phyloP scores from a whole-genome alignment of 108 stramenopile genomes.

The Pseudonitzschia delicatissima region DNA sequence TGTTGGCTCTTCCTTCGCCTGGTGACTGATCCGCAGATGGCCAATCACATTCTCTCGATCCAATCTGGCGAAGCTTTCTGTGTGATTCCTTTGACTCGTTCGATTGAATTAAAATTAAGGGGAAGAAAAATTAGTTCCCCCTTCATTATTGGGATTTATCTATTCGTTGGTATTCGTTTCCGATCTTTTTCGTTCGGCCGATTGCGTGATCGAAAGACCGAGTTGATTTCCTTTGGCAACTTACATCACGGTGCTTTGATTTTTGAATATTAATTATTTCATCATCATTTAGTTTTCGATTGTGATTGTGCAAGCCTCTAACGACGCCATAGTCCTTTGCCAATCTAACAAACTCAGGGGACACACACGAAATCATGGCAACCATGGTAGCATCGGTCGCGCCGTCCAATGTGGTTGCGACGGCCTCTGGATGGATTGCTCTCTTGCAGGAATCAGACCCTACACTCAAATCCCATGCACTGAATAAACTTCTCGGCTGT shows the following conservation, averaged over 20 bases:
- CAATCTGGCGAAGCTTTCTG: background rate
- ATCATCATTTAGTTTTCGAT: no score
- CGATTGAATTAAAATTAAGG: background rate
- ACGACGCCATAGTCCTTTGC: no score
- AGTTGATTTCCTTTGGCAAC: no score
- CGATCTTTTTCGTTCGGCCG: slow-evolving; percentile 5
- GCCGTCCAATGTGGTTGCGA: slow-evolving; percentile 27
- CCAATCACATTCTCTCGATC: background rate
- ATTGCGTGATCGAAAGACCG: no score
- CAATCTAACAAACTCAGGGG: no score
- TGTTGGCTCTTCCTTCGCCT: no score
- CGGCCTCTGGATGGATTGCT: slow-evolving; percentile 73
- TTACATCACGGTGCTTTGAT: no score
- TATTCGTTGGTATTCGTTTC: slow-evolving; percentile 2
- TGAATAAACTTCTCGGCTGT: slow-evolving; percentile 53
- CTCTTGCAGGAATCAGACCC: slow-evolving; percentile 68
- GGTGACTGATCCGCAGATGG: background rate
- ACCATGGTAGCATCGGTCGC: slow-evolving; percentile 16
- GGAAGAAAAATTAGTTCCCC: background rate
- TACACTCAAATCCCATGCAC: slow-evolving; percentile 48
- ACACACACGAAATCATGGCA: no score
- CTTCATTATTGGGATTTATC: background rate
- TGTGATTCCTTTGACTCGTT: background rate
- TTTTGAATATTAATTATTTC: no score
- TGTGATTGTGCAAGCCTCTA: no score